Percentiles rank a stretch among this genome's conserved stretches.
phyloP scores from a whole-genome alignment of 2,329 filamentous ascomycete species.

The Aphanoascus verrucosus region DNA sequence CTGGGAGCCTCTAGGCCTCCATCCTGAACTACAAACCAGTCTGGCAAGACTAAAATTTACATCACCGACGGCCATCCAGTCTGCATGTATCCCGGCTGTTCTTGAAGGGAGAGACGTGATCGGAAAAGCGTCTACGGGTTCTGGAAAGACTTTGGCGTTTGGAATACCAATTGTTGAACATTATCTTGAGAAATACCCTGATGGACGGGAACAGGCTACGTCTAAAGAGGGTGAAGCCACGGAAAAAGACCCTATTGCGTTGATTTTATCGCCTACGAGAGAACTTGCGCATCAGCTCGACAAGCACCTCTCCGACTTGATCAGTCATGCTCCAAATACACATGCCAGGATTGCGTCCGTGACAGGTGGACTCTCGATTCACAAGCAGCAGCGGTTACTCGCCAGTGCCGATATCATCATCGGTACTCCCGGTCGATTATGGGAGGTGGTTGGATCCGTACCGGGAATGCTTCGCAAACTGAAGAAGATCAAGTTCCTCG shows the following conservation, averaged over 20 bases:
- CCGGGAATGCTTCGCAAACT: constrained; percentile 59
- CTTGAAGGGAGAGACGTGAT: constrained; percentile 79
- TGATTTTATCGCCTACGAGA: constrained; percentile 83
- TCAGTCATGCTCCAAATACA: constrained; percentile 52
- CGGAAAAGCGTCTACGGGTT: constrained; percentile 91
- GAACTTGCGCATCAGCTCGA: constrained; percentile 88
- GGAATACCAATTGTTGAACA: constrained; percentile 84
- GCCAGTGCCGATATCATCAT: constrained; percentile 83
- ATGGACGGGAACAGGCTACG: constrained; percentile 26
- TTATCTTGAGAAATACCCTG: constrained; percentile 49
- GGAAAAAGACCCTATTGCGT: constrained; percentile 49
- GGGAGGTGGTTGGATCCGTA: constrained; percentile 80
- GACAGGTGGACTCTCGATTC: constrained; percentile 84
- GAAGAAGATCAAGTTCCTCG: constrained; percentile 65
- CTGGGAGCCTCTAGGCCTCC: constrained; percentile 67
- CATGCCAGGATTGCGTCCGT: constrained; percentile 62
- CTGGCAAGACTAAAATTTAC: constrained; percentile 70
- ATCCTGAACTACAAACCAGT: constrained; percentile 58
- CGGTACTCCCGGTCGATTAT: constrained; percentile 80
- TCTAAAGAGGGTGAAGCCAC: constrained; percentile 30
- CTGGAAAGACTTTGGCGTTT: constrained; percentile 92
- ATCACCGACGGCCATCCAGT: constrained; percentile 73
- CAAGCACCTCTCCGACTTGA: constrained; percentile 68
- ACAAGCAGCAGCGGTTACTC: constrained; percentile 83
- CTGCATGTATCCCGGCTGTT: constrained; percentile 68